Conservation (phyloP, 1,139 yeast genomes). For the Pneumocystis jirovecii region DNA sequence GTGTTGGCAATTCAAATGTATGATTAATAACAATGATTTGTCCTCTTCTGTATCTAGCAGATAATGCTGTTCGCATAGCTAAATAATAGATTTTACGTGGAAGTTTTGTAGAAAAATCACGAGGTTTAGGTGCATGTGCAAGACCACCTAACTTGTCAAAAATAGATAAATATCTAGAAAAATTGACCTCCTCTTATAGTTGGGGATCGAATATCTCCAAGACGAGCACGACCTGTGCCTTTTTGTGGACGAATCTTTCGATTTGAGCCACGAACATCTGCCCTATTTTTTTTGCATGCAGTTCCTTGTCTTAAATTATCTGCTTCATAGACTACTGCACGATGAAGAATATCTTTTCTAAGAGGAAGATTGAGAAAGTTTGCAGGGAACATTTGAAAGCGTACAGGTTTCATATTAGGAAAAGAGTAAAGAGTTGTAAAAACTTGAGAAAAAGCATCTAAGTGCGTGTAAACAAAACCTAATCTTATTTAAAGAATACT, state of each 20-base stretch:
- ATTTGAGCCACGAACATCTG: conserved; percentile 75
- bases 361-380: conserved; percentile 54
- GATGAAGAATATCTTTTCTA: conserved; percentile 86
- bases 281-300: conserved; percentile 49
- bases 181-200: conserved; percentile 51
- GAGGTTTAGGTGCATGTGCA: conserved; percentile 78
- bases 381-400: conserved; percentile 61
- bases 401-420: conserved; percentile 77
- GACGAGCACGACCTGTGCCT: conserved; percentile 90
- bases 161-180: neutral
- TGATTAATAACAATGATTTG: conserved; percentile 55
- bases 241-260: conserved; percentile 76
- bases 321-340: conserved; percentile 83
- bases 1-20: conserved; percentile 27
- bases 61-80: conserved; percentile 70
- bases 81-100: conserved; percentile 57
- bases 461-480: conserved; percentile 33
- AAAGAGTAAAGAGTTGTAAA: conserved; percentile 48
- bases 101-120: conserved; percentile 75
- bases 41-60: conserved; percentile 66
- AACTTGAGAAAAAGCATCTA: neutral
- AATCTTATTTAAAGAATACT: neutral
- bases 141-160: conserved; percentile 36
- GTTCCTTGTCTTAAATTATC: conserved; percentile 84
- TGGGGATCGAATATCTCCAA: conserved; percentile 92